A percentile compares a stretch with the other conserved stretches of the same genome.
Evolutionary conservation across 2,329 filamentous ascomycete species (phyloP).

Genomic region (Fusarium sp.): DNA sequence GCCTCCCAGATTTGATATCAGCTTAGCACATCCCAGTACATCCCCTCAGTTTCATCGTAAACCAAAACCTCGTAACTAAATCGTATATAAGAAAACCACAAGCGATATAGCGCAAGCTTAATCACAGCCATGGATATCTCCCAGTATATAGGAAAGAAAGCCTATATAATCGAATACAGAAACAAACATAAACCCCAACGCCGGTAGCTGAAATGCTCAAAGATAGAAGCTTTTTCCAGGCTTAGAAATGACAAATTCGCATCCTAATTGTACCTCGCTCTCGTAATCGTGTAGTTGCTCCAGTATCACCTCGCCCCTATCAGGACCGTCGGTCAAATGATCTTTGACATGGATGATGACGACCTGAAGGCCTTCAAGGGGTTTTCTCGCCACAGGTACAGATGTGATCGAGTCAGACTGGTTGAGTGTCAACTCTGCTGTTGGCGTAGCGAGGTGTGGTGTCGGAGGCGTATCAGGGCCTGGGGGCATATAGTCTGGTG

Average conservation of each 20-base stretch:
- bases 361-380: constrained; percentile 78
- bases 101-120: constrained; percentile 18
- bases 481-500: constrained; percentile 25
- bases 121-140: constrained; percentile 13
- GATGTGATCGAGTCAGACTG: constrained; percentile 50
- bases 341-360: constrained; percentile 97
- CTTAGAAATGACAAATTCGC: constrained; percentile 79
- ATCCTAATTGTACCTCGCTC: constrained; percentile 74
- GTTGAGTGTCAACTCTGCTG: constrained; percentile 57
- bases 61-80: not conserved
- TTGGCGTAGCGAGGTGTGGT: constrained; percentile 60
- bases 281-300: constrained; percentile 76
- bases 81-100: constrained; percentile 5
- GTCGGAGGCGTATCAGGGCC: constrained; percentile 56
- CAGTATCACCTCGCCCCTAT: constrained; percentile 74
- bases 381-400: constrained; percentile 49
- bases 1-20: not conserved
- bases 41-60: constrained; percentile 2
- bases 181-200: constrained; percentile 16
- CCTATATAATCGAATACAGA: constrained; percentile 15
- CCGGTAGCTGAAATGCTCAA: constrained; percentile 44
- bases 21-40: not conserved
- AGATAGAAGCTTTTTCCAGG: constrained; percentile 70
- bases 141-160: constrained; percentile 21
- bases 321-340: constrained; percentile 76